These are phyloP conservation scores for Naganishia onofrii DNA, from an alignment of 768 basidiomycete genomes.

Conservation along the genomic window DNA sequence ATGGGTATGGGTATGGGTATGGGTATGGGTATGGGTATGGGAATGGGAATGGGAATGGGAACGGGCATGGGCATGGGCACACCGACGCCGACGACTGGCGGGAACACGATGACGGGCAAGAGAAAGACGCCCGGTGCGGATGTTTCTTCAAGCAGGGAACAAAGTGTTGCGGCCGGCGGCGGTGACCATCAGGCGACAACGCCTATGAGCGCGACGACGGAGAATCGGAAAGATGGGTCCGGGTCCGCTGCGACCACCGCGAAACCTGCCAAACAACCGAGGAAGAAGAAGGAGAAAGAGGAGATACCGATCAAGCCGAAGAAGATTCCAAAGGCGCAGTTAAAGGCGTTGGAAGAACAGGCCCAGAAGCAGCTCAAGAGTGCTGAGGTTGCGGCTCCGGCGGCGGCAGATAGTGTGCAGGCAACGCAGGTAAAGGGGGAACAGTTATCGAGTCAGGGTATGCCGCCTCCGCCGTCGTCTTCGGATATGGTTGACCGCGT, in stretches of 20 bases:
- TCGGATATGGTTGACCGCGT: not conserved
- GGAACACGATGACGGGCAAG: slow-evolving; percentile 4
- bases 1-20: not conserved
- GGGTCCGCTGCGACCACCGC: not conserved
- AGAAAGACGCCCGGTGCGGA: slow-evolving; percentile 13
- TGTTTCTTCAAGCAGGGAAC: not conserved
- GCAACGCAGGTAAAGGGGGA: not conserved
- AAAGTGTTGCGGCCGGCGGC: not conserved
- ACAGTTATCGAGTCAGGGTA: not conserved
- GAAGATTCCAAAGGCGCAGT: slow-evolving; percentile 6
- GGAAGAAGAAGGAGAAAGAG: slow-evolving; percentile 22
- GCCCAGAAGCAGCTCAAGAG: too few species aligned
- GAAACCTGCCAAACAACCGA: slow-evolving; percentile 14
- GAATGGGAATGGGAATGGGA: slow-evolving; percentile 4
- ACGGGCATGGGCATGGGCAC: slow-evolving; percentile 14
- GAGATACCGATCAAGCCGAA: not conserved
- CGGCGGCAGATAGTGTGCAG: not conserved
- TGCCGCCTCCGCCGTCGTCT: not conserved
- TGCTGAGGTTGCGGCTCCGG: not conserved
- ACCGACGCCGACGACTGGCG: not conserved
- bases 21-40: slow-evolving; percentile 9
- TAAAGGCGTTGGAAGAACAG: not conserved
- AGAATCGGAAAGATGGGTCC: not conserved
- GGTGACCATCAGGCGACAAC: not conserved
- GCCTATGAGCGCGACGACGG: not conserved